Conservation (phyloP, 202 grass and related monocot species). For the Miscanthus sacchariflorus region DNA sequence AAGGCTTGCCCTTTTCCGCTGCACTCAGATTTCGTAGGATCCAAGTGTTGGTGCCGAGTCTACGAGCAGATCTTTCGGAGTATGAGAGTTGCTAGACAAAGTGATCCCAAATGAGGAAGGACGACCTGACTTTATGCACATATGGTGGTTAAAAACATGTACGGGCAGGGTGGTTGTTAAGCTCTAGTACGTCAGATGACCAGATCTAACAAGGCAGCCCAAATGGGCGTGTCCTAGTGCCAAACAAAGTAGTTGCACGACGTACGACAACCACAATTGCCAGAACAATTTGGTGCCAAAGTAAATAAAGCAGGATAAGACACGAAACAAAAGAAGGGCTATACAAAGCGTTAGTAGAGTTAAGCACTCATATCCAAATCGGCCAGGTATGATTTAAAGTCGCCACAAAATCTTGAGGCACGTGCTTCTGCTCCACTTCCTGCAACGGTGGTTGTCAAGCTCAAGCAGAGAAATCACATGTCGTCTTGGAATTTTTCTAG, state of each 20-base stretch:
- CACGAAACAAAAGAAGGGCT: conserved; percentile 7
- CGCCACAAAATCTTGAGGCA: conserved; percentile 34
- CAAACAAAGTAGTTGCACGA: conserved; percentile 34
- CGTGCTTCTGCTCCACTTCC: conserved; percentile 12
- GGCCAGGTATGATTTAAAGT: conserved; percentile 31
- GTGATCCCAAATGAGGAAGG: conserved; percentile 35
- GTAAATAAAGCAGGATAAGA: background rate
- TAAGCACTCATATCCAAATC: background rate
- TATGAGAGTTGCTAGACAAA: background rate
- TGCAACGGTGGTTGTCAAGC: background rate
- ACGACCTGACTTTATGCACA: conserved; percentile 38
- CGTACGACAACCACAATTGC: conserved; percentile 24
- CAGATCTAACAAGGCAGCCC: conserved; percentile 9
- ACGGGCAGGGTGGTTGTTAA: conserved; percentile 10
- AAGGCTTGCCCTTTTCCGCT: background rate
- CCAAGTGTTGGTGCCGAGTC: conserved; percentile 49
- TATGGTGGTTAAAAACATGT: background rate
- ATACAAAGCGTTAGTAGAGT: background rate
- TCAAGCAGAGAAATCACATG: conserved; percentile 44
- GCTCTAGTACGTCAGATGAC: conserved; percentile 17
- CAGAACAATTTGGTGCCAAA: conserved; percentile 14
- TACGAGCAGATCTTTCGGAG: conserved; percentile 40
- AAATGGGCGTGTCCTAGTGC: conserved; percentile 16
- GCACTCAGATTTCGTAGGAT: conserved; percentile 34
- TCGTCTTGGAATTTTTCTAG: conserved; percentile 42